Evolutionary conservation across 2,329 filamentous ascomycete genomes (phyloP), one percentile per base, ranked within the genome.

Genomic region (Hypoxylon sp.): DNA sequence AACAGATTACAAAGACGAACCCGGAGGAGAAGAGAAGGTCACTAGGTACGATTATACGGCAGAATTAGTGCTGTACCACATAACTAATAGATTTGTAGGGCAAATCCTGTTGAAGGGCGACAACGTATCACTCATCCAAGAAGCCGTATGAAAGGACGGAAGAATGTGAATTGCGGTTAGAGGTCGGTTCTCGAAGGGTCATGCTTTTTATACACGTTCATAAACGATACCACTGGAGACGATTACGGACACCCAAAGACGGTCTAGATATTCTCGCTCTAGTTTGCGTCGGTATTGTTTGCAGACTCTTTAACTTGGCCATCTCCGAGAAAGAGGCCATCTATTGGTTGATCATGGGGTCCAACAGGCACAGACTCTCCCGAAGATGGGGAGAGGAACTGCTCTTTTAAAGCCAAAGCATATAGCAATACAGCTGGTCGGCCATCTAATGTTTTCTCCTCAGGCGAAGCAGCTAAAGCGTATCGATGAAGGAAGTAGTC

Each of bases 401-500:
- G 96, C 82, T 98, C 94, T 72, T 88, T 86, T 74, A 99, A 87
- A 73, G 93, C 92, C 77, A 98, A 85, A 66, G 93, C 96, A 80
- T 93, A 89, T 71, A 90, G 81, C 69, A 85, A 81, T 76, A 87
- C 78, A 75, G 82, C 77, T 60, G 77, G 76, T 56, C 74, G 74
- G 56, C 72, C 73, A 70, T 78, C 74, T 32, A 77, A 72, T 45
- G 75, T 75, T 38, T 76, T 77, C 45, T 77, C 75, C 60, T 77
- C 76, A 51, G 79, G 71, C 50, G 75, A 72, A 52, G 70, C 69
- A 66, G 77, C 78, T 78, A 86, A 77, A 57, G 82, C 78, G 75
- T 94, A 97, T 73, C 91, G 89, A 75, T 91, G 88, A 77, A 99
- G 82, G 80, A 97, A 99, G 79, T 90, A 92, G 82, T 99, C 96